Base-by-base conservation (phyloP, 345 rosid species). In the Rhodomyrtus tomentosa region DNA sequence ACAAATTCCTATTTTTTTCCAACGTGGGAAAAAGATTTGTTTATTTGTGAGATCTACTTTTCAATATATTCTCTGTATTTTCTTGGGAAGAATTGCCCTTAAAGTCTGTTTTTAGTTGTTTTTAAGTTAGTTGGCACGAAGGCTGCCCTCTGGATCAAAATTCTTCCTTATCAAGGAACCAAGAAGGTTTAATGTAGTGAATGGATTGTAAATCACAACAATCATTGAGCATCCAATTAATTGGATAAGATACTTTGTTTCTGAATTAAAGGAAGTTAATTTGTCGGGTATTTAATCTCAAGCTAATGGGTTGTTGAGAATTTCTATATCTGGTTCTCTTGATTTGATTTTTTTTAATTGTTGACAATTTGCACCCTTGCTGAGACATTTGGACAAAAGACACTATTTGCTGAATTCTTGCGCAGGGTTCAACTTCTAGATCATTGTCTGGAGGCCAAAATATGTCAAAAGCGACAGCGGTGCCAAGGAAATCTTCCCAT, bases 371-470 rank as follows among this genome's bases (percentile, higher is more conserved):
- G 53, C 6, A 14, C 79, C 55, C 45, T 32, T 18, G 79, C 13
- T 36, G 45, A 25, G 25, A 68, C 45, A 68, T 68, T 68, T 68
- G 79, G 76, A 36, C 79, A 68, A 32, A 32, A 36, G 79, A 68
- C 79, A 36, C 58, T 55, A 55, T 24, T 55, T 55, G 58, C n/a
- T 55, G n/a, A 22, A 55, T 55, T 59, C 45, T 80, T 9, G n/a
- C 84, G 13, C 91, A 93, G 98, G 89, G 80, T 86, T 88, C 92
- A 82, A 85, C 87, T 52, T 91, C 88, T 52, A 93, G 90, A 87
- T 85, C 92, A 84, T 87, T 82, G 49, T 87, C 89, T 16, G 88
- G 86, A 22, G 91, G 90, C 12, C 92, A 90, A 86, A 89, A 62
- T 85, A 83, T 84, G 15, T 83, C 85, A 81, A 93, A 92, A 90